Percentiles rank a stretch among this genome's conserved stretches.
These are phyloP conservation scores for Colletotrichum sp. DNA, from an alignment of 2,329 filamentous ascomycete species.

Conservation along the genomic window DNA sequence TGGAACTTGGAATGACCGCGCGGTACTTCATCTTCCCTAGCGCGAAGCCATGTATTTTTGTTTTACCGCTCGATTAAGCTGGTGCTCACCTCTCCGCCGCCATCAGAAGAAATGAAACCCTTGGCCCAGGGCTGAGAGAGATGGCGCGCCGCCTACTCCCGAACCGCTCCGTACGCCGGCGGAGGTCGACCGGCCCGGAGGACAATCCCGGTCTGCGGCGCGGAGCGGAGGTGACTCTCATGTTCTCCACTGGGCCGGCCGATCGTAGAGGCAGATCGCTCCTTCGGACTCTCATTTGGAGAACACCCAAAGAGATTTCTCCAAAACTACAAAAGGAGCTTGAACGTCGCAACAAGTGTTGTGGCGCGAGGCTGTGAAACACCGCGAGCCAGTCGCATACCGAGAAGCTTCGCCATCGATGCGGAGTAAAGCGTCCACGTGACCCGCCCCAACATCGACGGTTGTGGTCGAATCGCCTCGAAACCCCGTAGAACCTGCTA, in stretches of 20 bases:
- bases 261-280: background rate
- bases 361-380: background rate
- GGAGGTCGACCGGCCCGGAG: background rate
- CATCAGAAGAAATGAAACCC: background rate
- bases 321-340: background rate
- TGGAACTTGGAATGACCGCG: conserved; percentile 2
- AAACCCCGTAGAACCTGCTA: conserved; percentile 4
- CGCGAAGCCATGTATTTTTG: background rate
- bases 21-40: background rate
- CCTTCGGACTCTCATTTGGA: background rate
- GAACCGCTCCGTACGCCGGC: background rate
- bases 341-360: background rate
- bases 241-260: background rate
- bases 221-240: background rate
- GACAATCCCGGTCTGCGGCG: background rate
- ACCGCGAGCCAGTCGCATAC: background rate
- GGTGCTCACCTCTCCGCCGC: background rate
- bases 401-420: conserved; percentile 13
- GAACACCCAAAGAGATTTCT: background rate
- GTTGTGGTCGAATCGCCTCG: background rate
- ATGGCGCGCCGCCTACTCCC: background rate
- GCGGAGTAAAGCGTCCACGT: conserved; percentile 15
- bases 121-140: background rate
- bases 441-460: background rate
- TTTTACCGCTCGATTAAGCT: background rate